phyloP scores from a whole-genome alignment of 2,329 filamentous ascomycete genomes.

The Aspergillus ruber region DNA sequence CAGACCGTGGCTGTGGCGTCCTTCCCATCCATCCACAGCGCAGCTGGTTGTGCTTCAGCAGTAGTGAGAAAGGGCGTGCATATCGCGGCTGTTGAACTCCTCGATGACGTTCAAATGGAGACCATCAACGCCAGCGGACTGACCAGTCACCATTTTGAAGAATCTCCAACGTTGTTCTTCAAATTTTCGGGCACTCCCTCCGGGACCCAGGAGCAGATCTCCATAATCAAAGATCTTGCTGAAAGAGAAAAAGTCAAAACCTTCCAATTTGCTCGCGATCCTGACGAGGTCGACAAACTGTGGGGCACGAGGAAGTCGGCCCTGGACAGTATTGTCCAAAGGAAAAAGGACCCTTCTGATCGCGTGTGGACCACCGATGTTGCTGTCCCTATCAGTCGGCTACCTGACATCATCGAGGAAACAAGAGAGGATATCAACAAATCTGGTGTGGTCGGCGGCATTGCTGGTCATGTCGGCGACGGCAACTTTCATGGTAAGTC shows the following conservation, averaged over 20 bases:
- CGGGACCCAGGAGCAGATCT: conserved; percentile 58
- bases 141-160: conserved; percentile 54
- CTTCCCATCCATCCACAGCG: conserved; percentile 60
- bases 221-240: conserved; percentile 54
- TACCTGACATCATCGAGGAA: conserved; percentile 66
- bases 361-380: conserved; percentile 76
- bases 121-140: conserved; percentile 53
- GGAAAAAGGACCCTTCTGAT: conserved; percentile 53
- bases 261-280: conserved; percentile 62
- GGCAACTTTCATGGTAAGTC: conserved; percentile 63
- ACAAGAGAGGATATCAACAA: conserved; percentile 60
- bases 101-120: conserved; percentile 85
- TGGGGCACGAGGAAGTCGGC: conserved; percentile 73
- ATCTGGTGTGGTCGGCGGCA: conserved; percentile 57
- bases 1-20: conserved; percentile 73
- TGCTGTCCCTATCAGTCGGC: conserved; percentile 66
- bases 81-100: conserved; percentile 83
- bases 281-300: conserved; percentile 60
- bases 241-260: conserved; percentile 48
- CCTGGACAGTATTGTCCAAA: conserved; percentile 65
- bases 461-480: conserved; percentile 69
- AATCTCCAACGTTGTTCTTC: conserved; percentile 66
- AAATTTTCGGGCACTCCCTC: conserved; percentile 64
- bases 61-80: conserved; percentile 77
- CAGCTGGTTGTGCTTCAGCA: conserved; percentile 70